These are phyloP conservation scores for Cadophora gregata DNA, from an alignment of 2,329 filamentous ascomycete genomes.

Conservation along the genomic window DNA sequence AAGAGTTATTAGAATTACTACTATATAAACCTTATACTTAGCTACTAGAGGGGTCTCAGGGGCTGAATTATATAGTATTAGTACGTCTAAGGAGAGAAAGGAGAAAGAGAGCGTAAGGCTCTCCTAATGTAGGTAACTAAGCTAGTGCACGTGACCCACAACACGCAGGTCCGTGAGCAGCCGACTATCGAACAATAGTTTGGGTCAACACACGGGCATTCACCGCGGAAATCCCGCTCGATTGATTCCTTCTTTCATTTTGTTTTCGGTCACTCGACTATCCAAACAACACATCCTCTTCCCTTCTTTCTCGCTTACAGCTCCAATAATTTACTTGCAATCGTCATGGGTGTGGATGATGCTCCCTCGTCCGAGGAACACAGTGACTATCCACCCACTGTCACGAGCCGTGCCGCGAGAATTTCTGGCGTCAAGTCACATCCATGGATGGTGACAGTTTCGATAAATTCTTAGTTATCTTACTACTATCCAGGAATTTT, in stretches of 20 bases:
- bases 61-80: too few species aligned
- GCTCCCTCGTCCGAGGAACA: not conserved
- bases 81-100: too few species aligned
- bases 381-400: not conserved
- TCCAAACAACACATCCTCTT: not conserved
- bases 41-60: too few species aligned
- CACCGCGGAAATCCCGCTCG: not conserved
- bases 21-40: too few species aligned
- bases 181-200: not conserved
- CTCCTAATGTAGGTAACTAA: too few species aligned
- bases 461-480: not conserved
- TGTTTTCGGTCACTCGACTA: not conserved
- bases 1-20: too few species aligned
- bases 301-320: not conserved
- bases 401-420: not conserved
- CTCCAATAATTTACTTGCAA: not conserved
- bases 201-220: not conserved
- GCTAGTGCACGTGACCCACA: too few species aligned
- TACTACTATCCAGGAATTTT: too few species aligned
- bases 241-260: not conserved
- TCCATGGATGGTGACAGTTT: not conserved
- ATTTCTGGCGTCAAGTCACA: not conserved
- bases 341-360: too few species aligned
- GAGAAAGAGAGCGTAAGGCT: too few species aligned
- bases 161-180: not conserved